Conservation (phyloP, 192 early-diverging fungal species). For the Podila epicladia region DNA sequence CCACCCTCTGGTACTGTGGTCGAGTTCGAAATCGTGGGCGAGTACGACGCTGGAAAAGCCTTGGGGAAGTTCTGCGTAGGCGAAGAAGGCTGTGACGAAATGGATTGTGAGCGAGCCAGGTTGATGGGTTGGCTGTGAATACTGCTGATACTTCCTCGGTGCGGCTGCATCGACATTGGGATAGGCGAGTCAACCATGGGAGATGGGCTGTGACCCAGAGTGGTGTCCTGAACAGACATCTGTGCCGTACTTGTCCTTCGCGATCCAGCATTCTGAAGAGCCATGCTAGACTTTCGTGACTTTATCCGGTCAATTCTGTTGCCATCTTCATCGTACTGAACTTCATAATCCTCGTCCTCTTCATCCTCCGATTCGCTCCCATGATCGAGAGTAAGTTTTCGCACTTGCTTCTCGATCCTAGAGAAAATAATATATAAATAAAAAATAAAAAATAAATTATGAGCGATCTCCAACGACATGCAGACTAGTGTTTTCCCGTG, state of each 20-base stretch:
- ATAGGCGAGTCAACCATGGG: constrained; percentile 36
- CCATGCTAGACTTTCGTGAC: background rate
- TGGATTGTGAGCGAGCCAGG: constrained; percentile 12
- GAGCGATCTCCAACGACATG: background rate
- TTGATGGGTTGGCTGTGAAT: constrained; percentile 26
- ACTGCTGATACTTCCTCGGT: constrained; percentile 45
- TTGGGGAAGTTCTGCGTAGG: constrained; percentile 26
- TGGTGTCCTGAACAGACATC: constrained; percentile 6
- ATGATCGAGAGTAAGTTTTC: constrained; percentile 21
- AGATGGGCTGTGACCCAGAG: constrained; percentile 21
- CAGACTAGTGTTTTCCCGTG: background rate
- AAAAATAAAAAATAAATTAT: background rate
- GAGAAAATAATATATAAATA: background rate
- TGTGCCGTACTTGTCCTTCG: constrained; percentile 22
- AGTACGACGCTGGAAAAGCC: constrained; percentile 41
- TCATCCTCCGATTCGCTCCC: constrained; percentile 35
- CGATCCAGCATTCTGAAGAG: constrained; percentile 6
- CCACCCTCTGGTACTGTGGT: constrained; percentile 1
- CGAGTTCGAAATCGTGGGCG: constrained; percentile 33
- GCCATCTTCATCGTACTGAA: constrained; percentile 47
- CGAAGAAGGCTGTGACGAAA: constrained; percentile 39
- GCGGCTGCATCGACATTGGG: constrained; percentile 19
- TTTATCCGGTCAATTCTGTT: constrained; percentile 41
- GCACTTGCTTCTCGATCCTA: constrained; percentile 41
- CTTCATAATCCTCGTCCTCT: constrained; percentile 47